Base-by-base conservation (phyloP, 129 eudicot species). In the Escallonia herrerae region DNA sequence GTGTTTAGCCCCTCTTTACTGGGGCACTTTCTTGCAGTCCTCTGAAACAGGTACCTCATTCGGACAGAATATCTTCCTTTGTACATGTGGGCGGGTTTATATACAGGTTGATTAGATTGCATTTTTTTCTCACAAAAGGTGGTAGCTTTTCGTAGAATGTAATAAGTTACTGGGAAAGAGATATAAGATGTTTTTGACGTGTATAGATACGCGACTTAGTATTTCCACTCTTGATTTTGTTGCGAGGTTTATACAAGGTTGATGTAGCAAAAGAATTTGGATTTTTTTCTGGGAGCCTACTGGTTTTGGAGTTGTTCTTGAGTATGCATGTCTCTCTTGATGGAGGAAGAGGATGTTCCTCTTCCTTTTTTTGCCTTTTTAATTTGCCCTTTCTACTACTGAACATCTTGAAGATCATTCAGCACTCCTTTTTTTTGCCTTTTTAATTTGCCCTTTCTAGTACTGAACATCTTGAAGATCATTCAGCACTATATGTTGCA, bases 161-260 rank as follows among this genome's bases (percentile, higher is more conserved):
- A 37, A 47, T 40, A 33, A n/a, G 56, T 64, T 38, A 22, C 11
- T 51, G 46, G 58, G 46, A 40, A 7, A 64, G 58, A 33, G 22
- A 53, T 53, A 53, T 62, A 45, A 45, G 66, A 40, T 15, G 52
- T 53, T 6, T 64, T 48, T 48, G 43, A 15, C 3, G 22, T 49
- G 69, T 64, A 64, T 49, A 63, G 14, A 9, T 63, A 44, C 38
- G 9, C n/a, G 3, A 50, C 10, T 45, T 46, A 10, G 44, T 11
- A 53, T 51, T 10, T 6, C 69, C 15, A 58, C 61, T 53, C 51
- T 52, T 66, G 22, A 51, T 53, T 39, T 40, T 66, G 7, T 22
- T 51, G 12, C 41, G 60, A 39, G 68, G 15, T 46, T 49, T 40
- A 15, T 66, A 52, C 48, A 66, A 39, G 61, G 40, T 66, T 40